phyloP scores from a whole-genome alignment of 345 rosid species.

The Ceriops zippeliana region DNA sequence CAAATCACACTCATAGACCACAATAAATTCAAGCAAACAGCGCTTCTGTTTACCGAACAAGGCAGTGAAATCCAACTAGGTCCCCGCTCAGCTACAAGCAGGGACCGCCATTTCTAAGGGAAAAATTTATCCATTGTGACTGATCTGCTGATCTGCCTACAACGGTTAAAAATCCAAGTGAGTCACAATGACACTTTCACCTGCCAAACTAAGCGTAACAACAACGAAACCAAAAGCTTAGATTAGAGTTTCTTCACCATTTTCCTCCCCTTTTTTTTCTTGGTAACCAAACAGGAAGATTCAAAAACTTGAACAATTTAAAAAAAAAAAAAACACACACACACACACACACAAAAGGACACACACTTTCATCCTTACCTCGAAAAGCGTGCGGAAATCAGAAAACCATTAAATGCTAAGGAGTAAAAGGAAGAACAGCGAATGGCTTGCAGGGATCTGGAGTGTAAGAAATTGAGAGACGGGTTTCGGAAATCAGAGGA shows the following conservation, averaged over 20 bases:
- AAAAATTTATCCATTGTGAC: too few relatives aligned
- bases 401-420: slow-evolving; percentile 30
- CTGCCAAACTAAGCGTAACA: neutral
- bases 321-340: neutral
- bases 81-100: too few relatives aligned
- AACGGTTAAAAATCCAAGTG: too few relatives aligned
- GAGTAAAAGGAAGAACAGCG: neutral
- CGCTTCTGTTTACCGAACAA: too few relatives aligned
- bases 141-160: too few relatives aligned
- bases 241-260: neutral
- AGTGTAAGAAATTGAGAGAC: neutral
- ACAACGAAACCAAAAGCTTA: neutral
- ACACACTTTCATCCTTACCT: slow-evolving; percentile 23
- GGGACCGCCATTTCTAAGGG: too few relatives aligned
- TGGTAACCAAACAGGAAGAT: neutral
- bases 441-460: slow-evolving; percentile 29
- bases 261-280: neutral
- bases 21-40: too few relatives aligned
- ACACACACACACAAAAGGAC: too few relatives aligned
- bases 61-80: too few relatives aligned
- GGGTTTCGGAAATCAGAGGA: slow-evolving; percentile 25
- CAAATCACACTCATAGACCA: slow-evolving; percentile 1
- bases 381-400: slow-evolving; percentile 36
- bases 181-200: neutral
- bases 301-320: neutral